Conservation (phyloP, 1,284 basidiomycete genomes). For the Ganoderma boninense region DNA sequence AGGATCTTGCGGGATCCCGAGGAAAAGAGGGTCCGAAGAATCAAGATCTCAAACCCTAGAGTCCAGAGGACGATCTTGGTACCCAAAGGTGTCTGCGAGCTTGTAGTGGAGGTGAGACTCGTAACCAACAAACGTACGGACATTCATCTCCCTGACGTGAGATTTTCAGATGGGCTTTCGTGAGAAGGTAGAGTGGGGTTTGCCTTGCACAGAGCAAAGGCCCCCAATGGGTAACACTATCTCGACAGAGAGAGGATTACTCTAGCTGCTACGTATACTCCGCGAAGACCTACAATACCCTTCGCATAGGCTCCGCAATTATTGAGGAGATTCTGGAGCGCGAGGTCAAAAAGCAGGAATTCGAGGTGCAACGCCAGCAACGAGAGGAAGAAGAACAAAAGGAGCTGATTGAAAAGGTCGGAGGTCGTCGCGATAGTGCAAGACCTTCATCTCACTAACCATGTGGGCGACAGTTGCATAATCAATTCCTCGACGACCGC, state of each 20-base stretch:
- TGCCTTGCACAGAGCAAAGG: too few species aligned
- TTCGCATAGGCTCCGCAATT: constrained; percentile 68
- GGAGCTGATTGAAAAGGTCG: constrained; percentile 17
- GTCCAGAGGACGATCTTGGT: constrained; percentile 66
- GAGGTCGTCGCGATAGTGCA: neutral
- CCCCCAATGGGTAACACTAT: neutral
- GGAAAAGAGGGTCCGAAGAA: constrained; percentile 69
- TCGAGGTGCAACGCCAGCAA: constrained; percentile 7
- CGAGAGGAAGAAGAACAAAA: constrained; percentile 13
- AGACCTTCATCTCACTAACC: too few species aligned
- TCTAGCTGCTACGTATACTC: constrained; percentile 69
- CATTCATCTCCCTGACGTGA: neutral
- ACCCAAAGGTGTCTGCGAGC: constrained; percentile 76
- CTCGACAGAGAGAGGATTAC: constrained; percentile 47
- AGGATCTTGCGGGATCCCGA: constrained; percentile 74
- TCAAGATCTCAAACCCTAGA: constrained; percentile 72
- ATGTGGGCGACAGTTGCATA: constrained; percentile 3
- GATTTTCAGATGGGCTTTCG: constrained; percentile 69
- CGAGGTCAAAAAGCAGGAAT: constrained; percentile 55
- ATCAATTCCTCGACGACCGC: constrained; percentile 24
- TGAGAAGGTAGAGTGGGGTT: constrained; percentile 54
- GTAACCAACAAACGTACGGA: neutral
- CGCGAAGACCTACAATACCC: constrained; percentile 54
- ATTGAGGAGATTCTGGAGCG: constrained; percentile 66
- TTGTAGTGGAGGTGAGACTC: constrained; percentile 56